Base-by-base conservation (phyloP, 352 stramenopile genomes). In the Phytophthora multivora region DNA sequence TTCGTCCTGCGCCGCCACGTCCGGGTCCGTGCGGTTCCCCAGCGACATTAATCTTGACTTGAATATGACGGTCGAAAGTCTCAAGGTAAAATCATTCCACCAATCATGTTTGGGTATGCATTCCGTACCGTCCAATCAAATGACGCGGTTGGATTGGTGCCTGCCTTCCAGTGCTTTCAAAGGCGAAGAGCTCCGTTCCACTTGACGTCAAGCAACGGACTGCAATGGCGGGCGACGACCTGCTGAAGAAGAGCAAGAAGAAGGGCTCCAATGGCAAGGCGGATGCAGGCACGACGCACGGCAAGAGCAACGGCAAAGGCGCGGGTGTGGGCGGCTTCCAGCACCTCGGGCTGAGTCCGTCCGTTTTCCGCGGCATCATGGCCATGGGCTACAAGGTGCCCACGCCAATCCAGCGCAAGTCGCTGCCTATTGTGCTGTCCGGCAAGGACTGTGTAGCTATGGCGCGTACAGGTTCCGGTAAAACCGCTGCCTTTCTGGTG, bases 321-420 rank as follows among this genome's bases (percentile, higher is more conserved):
- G 79, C 83, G 1, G 81, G 83, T 12, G 78, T 86, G 23, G 85
- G 83, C 40, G 89, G 88, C 23, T 96, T 97, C 69, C 89, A 96
- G 77, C 71, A 88, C 74, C 59, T 97, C 30, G 88, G 88, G 6
- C 73, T 96, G n/a, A 92, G 77, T 63, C 73, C 84, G 25, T 46
- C 60, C 4, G 77, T 96, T 45, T 94, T 96, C 56, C 81, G 83
- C 16, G 92, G 84, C 40, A 77, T 98, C 57, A 95, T 97, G 77
- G 80, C 79, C 50, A 97, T 98, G 91, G 93, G 93, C 39, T 99
- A 98, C 79, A 98, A 97, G 53, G 91, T 98, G 52, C 98, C 98
- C 28, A 99, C 98, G 33, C 98, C 97, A 13, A 99, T 99, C 46
- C 98, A 99, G 77, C 90, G 97, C 55, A 99, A 99, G 77, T 96